Conservation (phyloP, 2,329 filamentous ascomycete genomes). For the Periconia macrospinosa region DNA sequence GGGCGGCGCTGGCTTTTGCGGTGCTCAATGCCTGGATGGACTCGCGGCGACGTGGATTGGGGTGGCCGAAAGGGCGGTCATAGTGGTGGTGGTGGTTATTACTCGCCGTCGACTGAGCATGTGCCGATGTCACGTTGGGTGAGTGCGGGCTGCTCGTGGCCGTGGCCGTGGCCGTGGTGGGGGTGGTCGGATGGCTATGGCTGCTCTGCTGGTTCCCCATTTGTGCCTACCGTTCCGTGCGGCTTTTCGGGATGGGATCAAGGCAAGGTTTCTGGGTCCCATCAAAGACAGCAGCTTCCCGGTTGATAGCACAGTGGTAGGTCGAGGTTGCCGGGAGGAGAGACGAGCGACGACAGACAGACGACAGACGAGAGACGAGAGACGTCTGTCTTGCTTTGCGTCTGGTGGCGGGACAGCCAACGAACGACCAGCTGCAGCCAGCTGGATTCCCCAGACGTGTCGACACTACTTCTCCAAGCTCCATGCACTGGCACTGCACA, state of each 20-base stretch:
- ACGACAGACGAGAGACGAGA: background rate
- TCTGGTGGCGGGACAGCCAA: background rate
- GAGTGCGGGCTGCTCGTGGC: slow-evolving; percentile 29
- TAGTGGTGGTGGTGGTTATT: background rate
- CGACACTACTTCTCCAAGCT: background rate
- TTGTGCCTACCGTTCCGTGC: background rate
- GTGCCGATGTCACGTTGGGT: slow-evolving; percentile 26
- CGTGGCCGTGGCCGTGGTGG: slow-evolving; percentile 14
- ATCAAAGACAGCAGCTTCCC: background rate
- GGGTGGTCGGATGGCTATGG: slow-evolving; percentile 24
- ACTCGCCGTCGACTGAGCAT: slow-evolving; percentile 5
- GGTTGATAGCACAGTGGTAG: background rate
- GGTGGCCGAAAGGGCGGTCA: slow-evolving; percentile 48
- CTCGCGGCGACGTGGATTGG: slow-evolving; percentile 41
- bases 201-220: slow-evolving; percentile 42
- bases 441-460: background rate
- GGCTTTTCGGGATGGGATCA: background rate
- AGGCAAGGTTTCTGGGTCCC: background rate
- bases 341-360: too few relatives aligned
- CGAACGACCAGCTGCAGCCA: slow-evolving; percentile 10
- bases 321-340: background rate
- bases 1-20: slow-evolving; percentile 41
- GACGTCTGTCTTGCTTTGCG: too few relatives aligned
- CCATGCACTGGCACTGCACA: too few relatives aligned
- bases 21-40: slow-evolving; percentile 44